These are phyloP conservation scores for Chytriomyces hyalinus DNA, from an alignment of 192 early-diverging fungal species.

Conservation along the genomic window DNA sequence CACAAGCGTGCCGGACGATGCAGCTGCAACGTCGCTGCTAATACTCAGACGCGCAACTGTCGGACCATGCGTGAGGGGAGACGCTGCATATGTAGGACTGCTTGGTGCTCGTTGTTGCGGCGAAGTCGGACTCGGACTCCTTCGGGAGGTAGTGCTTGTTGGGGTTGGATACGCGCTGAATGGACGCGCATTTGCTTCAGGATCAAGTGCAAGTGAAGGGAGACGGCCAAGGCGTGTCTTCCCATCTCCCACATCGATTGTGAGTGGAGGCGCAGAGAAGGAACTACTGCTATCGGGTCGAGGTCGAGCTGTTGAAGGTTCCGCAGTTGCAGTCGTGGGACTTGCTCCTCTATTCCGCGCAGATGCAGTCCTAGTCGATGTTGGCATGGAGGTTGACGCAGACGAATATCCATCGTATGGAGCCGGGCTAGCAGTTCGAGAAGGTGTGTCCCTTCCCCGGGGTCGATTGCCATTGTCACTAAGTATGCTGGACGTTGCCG, in stretches of 20 bases:
- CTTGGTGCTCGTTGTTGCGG: not conserved
- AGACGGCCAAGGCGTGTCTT: constrained; percentile 16
- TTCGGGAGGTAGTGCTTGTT: not conserved
- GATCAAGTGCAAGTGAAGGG: not conserved
- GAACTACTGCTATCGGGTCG: constrained; percentile 5
- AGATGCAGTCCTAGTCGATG: no score
- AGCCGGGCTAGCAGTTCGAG: no score
- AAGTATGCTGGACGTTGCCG: no score
- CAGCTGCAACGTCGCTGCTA: not conserved
- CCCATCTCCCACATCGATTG: constrained; percentile 25
- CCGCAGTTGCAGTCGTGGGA: no score
- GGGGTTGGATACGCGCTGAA: not conserved
- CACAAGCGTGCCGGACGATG: not conserved
- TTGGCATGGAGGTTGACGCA: no score
- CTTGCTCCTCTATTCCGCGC: no score
- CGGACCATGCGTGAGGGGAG: not conserved
- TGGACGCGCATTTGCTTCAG: not conserved
- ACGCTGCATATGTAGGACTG: constrained; percentile 10
- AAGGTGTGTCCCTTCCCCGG: no score
- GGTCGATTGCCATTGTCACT: no score
- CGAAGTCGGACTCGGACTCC: not conserved
- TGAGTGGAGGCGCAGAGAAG: not conserved
- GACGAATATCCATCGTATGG: no score
- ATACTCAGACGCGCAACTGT: constrained; percentile 1
- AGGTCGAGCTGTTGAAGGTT: no score